A percentile compares a stretch with the other conserved stretches of the same genome.
Evolutionary conservation across 768 basidiomycete genomes (phyloP).

Genomic region (Ramaria sp.): DNA sequence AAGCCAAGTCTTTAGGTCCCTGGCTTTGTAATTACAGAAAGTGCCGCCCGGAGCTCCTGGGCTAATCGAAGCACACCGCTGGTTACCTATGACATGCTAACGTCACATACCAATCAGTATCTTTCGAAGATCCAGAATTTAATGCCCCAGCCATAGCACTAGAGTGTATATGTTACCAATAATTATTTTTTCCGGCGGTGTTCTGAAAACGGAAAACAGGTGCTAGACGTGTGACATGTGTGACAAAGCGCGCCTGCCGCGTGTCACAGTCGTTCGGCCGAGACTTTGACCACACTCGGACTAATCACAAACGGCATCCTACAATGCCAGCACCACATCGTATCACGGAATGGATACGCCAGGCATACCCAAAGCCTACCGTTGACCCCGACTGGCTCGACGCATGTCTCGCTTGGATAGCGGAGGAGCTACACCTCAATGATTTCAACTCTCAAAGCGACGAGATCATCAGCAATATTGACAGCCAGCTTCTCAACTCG

Average conservation of each 20-base stretch:
- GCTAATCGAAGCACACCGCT: too few species aligned
- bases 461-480: slow-evolving; percentile 43
- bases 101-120: too few species aligned
- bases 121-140: too few species aligned
- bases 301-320: too few species aligned
- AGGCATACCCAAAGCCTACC: slow-evolving; percentile 46
- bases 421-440: slow-evolving; percentile 32
- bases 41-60: too few species aligned
- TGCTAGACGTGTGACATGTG: neutral
- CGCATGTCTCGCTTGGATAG: slow-evolving; percentile 59
- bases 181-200: too few species aligned
- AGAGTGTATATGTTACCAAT: too few species aligned
- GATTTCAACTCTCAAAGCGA: slow-evolving; percentile 26
- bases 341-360: slow-evolving; percentile 33
- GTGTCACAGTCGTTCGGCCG: too few species aligned
- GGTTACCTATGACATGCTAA: too few species aligned
- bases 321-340: neutral
- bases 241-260: slow-evolving; percentile 1
- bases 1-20: too few species aligned
- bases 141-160: too few species aligned
- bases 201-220: neutral
- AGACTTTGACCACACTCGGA: neutral
- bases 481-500: slow-evolving; percentile 61
- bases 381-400: slow-evolving; percentile 70
- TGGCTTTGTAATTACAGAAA: too few species aligned